Percentiles rank a stretch among this genome's conserved stretches.
Evolutionary conservation across 2,329 filamentous ascomycete genomes (phyloP).

Genomic region (Capronia coronata): DNA sequence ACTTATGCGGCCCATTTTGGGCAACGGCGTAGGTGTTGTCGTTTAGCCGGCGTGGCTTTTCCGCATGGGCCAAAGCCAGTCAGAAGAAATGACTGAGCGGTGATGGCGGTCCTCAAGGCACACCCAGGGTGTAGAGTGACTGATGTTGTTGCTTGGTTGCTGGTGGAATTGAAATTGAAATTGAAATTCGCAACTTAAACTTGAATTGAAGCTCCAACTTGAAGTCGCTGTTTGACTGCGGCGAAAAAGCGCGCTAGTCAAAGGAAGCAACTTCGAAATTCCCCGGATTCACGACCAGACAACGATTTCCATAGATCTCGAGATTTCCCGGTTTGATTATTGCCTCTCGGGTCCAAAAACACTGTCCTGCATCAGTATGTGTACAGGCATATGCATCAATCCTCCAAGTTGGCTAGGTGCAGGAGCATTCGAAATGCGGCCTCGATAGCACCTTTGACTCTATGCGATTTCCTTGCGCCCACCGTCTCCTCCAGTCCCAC

Average conservation of each 20-base stretch:
- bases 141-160: too few species aligned
- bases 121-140: too few species aligned
- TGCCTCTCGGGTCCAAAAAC: background rate
- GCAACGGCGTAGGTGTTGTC: background rate
- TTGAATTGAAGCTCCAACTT: conserved; percentile 5
- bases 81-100: background rate
- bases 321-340: background rate
- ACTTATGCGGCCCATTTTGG: conserved; percentile 43
- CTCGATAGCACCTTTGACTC: conserved; percentile 16
- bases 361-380: conserved; percentile 14
- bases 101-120: too few species aligned
- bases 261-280: background rate
- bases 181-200: background rate
- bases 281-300: background rate
- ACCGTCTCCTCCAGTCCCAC: conserved; percentile 14
- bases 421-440: conserved; percentile 20
- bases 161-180: background rate
- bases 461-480: conserved; percentile 26
- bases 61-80: background rate
- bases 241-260: background rate
- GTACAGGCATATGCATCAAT: conserved; percentile 19
- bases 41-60: background rate
- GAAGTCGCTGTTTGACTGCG: background rate
- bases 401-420: conserved; percentile 19
- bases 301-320: background rate